Base-by-base conservation (phyloP, 805 yeast genomes). In the Saccharomycopsis sp. region DNA sequence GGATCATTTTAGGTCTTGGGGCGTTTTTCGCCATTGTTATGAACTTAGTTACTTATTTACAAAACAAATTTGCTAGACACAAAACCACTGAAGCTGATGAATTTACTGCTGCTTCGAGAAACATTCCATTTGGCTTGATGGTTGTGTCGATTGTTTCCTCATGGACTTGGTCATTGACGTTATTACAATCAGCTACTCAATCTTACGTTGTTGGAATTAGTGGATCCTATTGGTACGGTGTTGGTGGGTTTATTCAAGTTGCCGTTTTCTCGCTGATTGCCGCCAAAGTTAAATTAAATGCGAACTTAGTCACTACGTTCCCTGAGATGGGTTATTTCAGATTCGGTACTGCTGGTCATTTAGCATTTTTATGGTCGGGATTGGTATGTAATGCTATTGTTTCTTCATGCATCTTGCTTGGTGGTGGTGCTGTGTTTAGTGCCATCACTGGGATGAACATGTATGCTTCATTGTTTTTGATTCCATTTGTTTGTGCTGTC, bases 1-100 rank as follows among this genome's bases (percentile, higher is more conserved):
- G 86, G 16, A 80, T 87, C 43, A 85, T 88, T 20, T 81, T 85
- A 16, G 96, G 96, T 16, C 71, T 88, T n/a, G 96, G 96, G 34
- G 72, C 79, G 33, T 67, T 66, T 38, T 71, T 71, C 52, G 74
- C 75, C 4, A 50, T 64, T 6, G 46, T 70, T 26, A 71, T 71
- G 74, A 58, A 62, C 26, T 39, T 48, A 22, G 60, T 70, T 46
- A 65, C 75, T 2, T 57, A 56, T 45, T 46, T 64, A 3, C 63
- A 67, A 26, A 61, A 61, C 37, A 59, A 51, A 34, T 67, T 57
- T 53, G 63, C 71, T 4, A 51, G 41, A 11, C 53, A 53, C 17
- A 60, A 58, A 28, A 53, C 59, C 4, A 51, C 54, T 21, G 51
- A 52, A 16, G 58, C 58, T 7, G 75, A 71, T 43, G 67, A 64